A percentile compares a stretch with the other conserved stretches of the same genome.
These are phyloP conservation scores for Boletus speciosus DNA, from an alignment of 768 basidiomycete genomes.

Conservation along the genomic window DNA sequence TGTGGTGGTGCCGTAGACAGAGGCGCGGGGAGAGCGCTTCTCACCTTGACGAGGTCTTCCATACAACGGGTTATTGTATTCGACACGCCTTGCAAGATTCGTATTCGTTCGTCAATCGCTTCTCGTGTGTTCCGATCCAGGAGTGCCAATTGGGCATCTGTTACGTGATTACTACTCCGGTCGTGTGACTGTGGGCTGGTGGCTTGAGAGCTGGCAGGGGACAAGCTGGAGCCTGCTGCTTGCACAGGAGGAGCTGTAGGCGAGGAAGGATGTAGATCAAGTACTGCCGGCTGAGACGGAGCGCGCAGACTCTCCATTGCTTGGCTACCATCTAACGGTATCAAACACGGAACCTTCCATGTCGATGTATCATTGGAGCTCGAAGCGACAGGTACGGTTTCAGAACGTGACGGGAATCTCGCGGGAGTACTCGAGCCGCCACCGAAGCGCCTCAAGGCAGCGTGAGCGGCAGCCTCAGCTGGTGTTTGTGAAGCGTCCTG, in stretches of 20 bases:
- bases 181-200: constrained; percentile 34
- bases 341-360: constrained; percentile 26
- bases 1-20: constrained; percentile 11
- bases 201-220: neutral
- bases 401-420: neutral
- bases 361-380: constrained; percentile 7
- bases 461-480: constrained; percentile 59
- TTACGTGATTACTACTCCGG: constrained; percentile 13
- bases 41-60: constrained; percentile 72
- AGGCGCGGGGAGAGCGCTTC: constrained; percentile 61
- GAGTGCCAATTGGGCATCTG: constrained; percentile 57
- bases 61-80: constrained; percentile 68
- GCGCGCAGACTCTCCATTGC: neutral
- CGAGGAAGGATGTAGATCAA: constrained; percentile 11
- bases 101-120: constrained; percentile 80
- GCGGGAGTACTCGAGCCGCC: constrained; percentile 13
- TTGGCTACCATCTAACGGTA: constrained; percentile 21
- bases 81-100: constrained; percentile 76
- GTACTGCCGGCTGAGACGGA: neutral
- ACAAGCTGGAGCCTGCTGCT: neutral
- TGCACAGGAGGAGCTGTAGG: neutral
- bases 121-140: constrained; percentile 71
- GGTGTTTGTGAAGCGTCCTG: constrained; percentile 29
- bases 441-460: constrained; percentile 55
- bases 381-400: constrained; percentile 5